Evolutionary conservation across 768 basidiomycete species (phyloP), one percentile per base, ranked within the genome.

Genomic region (Pseudohyphozyma bogoriensis): DNA sequence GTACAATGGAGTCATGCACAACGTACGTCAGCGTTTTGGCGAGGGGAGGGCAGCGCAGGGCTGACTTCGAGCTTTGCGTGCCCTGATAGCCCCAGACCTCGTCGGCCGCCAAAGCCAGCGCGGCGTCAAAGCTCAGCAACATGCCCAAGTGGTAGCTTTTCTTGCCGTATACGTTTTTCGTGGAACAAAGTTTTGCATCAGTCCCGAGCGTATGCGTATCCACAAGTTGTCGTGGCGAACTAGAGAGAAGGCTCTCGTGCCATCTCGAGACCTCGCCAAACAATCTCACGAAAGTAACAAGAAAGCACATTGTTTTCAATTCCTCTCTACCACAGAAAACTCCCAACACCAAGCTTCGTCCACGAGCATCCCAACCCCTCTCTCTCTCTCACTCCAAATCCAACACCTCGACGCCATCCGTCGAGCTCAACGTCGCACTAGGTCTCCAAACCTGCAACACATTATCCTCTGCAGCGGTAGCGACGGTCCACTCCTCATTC

Each of bases 381-480:
- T 22, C 29, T 20, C 28, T 42, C 6, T 42, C 3, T 26, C 35
- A 56, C 46, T 47, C 51, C 26, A 64, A 46, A 9, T 60, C 86
- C 69, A 88, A 81, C 86, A 93, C 79, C 69, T 82, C 85, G 59
- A 90, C 83, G 55, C 90, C 92, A 4, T 87, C 88, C 4, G 89
- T 24, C 7, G 18, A 87, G 83, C 89, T 92, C 35, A 96, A 84
- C 26, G 89, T 86, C 81, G 89, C 86, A 22, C 87, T 89, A 20
- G 93, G 92, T 72, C 91, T 88, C 95, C 95, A 99, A 8, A 93
- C 83, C 88, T 93, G 92, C 45, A 89, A 80, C 28, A 96, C 83
- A 66, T 99, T 99, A 73, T 99, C 93, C 72, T 97, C 93, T 0
- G 92, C 93, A 83, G 85, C 61, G 11, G 63, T 63, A 16, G 65